Conservation (phyloP, 768 basidiomycete species). For the Rhizopogon vinicolor region DNA sequence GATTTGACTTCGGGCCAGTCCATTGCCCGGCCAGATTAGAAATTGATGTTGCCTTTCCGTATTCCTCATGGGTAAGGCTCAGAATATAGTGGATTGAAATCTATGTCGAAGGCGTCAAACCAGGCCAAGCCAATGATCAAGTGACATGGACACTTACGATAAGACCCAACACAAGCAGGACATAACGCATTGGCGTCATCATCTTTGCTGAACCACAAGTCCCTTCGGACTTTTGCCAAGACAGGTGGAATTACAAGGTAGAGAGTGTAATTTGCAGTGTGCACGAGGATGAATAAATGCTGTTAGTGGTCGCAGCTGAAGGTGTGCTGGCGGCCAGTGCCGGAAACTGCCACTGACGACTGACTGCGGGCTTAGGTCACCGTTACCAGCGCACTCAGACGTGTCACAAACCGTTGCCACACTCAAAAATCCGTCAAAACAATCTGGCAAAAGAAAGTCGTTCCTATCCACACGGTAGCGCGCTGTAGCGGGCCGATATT, state of each 20-base stretch:
- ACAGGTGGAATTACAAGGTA: neutral
- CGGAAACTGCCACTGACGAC: too few species aligned
- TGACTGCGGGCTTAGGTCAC: neutral
- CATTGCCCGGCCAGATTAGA: slow-evolving; percentile 23
- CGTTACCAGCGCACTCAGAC: too few species aligned
- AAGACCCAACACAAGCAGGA: slow-evolving; percentile 41
- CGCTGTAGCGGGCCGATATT: too few species aligned
- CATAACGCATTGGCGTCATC: slow-evolving; percentile 60
- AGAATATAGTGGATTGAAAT: slow-evolving; percentile 38
- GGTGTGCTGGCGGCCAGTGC: too few species aligned
- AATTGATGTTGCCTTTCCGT: slow-evolving; percentile 38
- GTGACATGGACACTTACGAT: slow-evolving; percentile 34
- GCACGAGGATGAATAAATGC: too few species aligned
- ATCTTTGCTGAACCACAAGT: slow-evolving; percentile 26
- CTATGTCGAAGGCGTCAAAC: slow-evolving; percentile 12
- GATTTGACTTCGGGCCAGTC: slow-evolving; percentile 16
- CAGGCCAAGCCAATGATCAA: slow-evolving; percentile 8
- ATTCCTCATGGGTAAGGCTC: slow-evolving; percentile 38
- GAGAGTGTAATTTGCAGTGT: too few species aligned
- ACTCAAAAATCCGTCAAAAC: too few species aligned
- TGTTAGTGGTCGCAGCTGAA: neutral
- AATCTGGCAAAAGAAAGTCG: too few species aligned
- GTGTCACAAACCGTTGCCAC: too few species aligned
- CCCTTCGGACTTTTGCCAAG: slow-evolving; percentile 1
- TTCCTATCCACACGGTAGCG: too few species aligned